These are phyloP conservation scores for Marvania coccoides DNA, from an alignment of 139 green algal species.

Conservation along the genomic window DNA sequence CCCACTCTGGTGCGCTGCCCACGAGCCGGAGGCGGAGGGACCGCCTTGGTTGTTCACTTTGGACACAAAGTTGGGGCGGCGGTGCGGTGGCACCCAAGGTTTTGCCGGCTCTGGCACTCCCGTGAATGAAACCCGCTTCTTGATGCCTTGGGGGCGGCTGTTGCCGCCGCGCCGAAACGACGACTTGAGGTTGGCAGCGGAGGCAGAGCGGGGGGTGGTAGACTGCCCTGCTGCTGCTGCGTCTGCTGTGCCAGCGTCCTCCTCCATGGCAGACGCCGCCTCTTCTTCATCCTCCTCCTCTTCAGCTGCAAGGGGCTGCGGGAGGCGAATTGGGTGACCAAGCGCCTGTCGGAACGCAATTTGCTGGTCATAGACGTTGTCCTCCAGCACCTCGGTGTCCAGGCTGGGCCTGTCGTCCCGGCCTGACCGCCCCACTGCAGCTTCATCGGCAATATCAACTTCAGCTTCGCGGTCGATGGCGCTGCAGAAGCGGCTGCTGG, in stretches of 20 bases:
- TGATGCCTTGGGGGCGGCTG: background rate
- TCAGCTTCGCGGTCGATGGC: slow-evolving; percentile 37
- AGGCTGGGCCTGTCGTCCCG: background rate
- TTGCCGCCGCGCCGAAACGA: background rate
- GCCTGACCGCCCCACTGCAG: background rate
- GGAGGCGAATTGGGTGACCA: no score
- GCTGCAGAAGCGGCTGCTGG: slow-evolving; percentile 16
- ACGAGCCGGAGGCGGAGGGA: no score
- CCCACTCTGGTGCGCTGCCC: background rate
- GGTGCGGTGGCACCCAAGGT: slow-evolving; percentile 20
- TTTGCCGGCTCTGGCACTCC: slow-evolving; percentile 4
- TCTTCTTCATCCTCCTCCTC: background rate
- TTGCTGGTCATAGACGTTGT: slow-evolving; percentile 12
- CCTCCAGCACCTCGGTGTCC: slow-evolving; percentile 5
- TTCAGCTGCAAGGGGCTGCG: background rate
- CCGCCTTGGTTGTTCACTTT: no score
- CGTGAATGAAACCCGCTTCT: slow-evolving; percentile 8
- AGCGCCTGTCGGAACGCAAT: no score
- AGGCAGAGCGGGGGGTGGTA: background rate
- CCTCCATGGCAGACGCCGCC: background rate
- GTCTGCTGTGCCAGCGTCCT: background rate
- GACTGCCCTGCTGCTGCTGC: background rate
- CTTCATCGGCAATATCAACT: slow-evolving; percentile 7
- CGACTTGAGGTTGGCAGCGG: background rate
- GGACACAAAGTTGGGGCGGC: background rate